Percentiles rank a stretch among this genome's conserved stretches.
These are phyloP conservation scores for Fusarium drepaniforme DNA, from an alignment of 2,329 filamentous ascomycete species.

Conservation along the genomic window DNA sequence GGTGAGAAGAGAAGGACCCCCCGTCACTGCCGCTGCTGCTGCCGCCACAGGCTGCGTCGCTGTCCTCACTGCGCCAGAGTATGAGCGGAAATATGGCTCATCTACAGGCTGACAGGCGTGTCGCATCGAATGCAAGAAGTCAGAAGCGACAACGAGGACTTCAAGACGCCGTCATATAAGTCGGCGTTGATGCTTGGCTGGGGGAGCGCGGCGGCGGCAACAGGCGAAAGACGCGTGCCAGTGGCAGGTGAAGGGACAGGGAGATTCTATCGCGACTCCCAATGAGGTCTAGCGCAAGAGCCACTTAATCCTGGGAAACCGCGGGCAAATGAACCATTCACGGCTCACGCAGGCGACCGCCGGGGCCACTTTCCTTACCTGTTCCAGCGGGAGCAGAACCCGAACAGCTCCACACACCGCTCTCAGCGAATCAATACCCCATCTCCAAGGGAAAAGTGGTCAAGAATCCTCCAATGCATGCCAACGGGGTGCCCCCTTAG, in stretches of 20 bases:
- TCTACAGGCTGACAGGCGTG: conserved; percentile 7
- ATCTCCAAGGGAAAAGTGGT: conserved; percentile 1
- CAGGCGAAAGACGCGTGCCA: conserved; percentile 47
- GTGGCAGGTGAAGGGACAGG: conserved; percentile 42
- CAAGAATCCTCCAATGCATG: conserved; percentile 23
- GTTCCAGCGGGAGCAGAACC: conserved; percentile 11
- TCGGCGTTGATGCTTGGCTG: conserved; percentile 29
- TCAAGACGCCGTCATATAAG: conserved; percentile 32
- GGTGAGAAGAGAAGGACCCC: conserved; percentile 28
- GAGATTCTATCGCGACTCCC: conserved; percentile 48
- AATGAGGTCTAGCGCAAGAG: conserved; percentile 45
- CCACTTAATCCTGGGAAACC: conserved; percentile 33
- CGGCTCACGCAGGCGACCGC: conserved; percentile 16
- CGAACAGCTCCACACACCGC: conserved; percentile 14
- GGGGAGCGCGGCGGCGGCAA: conserved; percentile 34
- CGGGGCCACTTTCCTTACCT: conserved; percentile 30
- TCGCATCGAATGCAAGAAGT: conserved; percentile 20
- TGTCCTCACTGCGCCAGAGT: conserved; percentile 19
- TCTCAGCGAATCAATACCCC: conserved; percentile 30
- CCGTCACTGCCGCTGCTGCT: conserved; percentile 18
- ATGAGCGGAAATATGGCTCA: conserved; percentile 7
- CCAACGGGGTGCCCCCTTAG: conserved; percentile 26
- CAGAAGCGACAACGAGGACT: conserved; percentile 15
- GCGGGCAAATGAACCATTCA: conserved; percentile 37
- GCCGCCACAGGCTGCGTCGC: conserved; percentile 22